Evolutionary conservation across 176 grass and related monocot species (phyloP).

Genomic region (Hsuehochloa calcarea): DNA sequence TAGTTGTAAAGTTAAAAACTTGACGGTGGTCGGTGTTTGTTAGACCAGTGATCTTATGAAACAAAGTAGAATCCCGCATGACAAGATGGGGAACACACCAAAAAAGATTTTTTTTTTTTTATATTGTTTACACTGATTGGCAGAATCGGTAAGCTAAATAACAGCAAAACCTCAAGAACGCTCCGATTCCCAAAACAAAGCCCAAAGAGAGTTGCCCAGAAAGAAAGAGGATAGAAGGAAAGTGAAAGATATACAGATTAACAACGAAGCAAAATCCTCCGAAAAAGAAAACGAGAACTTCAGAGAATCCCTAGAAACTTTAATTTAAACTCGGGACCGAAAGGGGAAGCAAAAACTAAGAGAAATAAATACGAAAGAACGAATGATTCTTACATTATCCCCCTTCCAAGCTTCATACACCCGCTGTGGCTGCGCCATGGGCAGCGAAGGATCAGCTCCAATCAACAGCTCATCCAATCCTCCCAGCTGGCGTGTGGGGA

Average conservation of each 20-base stretch:
- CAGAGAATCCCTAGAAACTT: not conserved
- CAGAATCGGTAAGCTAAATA: not conserved
- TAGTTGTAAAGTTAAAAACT: not conserved
- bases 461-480: constrained; percentile 14
- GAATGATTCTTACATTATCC: constrained; percentile 62
- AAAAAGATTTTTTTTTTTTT: not conserved
- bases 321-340: not conserved
- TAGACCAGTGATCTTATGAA: not conserved
- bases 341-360: not conserved
- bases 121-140: not conserved
- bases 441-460: not conserved
- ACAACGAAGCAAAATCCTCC: not conserved
- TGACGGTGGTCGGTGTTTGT: not conserved
- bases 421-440: constrained; percentile 58
- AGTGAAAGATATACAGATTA: not conserved
- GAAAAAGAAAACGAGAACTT: not conserved
- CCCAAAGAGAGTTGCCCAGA: not conserved
- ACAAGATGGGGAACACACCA: not conserved
- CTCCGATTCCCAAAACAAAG: not conserved
- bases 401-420: constrained; percentile 77
- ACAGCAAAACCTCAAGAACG: not conserved
- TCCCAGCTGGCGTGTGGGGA: not conserved
- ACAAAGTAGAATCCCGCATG: not conserved
- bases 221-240: not conserved
- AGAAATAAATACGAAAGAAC: not conserved